phyloP scores from a whole-genome alignment of 2,329 filamentous ascomycete genomes.

The Diaporthe australafricana region DNA sequence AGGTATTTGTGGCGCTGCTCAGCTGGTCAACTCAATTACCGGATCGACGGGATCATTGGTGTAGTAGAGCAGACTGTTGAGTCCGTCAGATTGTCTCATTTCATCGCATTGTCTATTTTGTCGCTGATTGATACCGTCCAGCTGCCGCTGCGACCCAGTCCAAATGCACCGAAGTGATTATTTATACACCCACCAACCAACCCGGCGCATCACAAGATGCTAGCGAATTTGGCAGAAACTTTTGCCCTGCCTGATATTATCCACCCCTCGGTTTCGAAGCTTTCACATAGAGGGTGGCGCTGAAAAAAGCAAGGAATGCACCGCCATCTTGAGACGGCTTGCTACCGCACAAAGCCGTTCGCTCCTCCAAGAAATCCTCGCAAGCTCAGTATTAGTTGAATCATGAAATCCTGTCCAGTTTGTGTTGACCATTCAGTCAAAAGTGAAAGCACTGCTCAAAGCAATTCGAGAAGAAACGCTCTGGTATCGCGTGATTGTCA shows the following conservation, averaged over 20 bases:
- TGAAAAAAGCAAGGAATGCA: background rate
- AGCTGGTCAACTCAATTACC: background rate
- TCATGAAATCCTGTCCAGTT: background rate
- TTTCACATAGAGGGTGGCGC: background rate
- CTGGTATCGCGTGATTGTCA: background rate
- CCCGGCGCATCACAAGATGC: background rate
- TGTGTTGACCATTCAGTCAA: background rate
- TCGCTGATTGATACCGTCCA: background rate
- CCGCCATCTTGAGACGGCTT: background rate
- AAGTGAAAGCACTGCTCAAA: background rate
- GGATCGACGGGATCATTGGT: too few relatives aligned
- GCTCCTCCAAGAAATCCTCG: background rate
- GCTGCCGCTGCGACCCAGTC: too few relatives aligned
- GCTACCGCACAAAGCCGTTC: background rate
- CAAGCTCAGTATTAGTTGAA: background rate
- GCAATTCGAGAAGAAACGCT: background rate
- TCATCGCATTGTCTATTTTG: constrained; percentile 3
- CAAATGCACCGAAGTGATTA: background rate
- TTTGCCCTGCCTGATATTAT: background rate
- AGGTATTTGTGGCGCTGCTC: background rate
- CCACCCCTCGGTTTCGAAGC: too few relatives aligned
- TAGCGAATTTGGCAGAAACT: background rate
- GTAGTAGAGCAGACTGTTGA: background rate
- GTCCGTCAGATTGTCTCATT: background rate
- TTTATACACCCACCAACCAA: background rate